phyloP scores from a whole-genome alignment of 495 filamentous ascomycete genomes.

The Trichoderma erinaceum region DNA sequence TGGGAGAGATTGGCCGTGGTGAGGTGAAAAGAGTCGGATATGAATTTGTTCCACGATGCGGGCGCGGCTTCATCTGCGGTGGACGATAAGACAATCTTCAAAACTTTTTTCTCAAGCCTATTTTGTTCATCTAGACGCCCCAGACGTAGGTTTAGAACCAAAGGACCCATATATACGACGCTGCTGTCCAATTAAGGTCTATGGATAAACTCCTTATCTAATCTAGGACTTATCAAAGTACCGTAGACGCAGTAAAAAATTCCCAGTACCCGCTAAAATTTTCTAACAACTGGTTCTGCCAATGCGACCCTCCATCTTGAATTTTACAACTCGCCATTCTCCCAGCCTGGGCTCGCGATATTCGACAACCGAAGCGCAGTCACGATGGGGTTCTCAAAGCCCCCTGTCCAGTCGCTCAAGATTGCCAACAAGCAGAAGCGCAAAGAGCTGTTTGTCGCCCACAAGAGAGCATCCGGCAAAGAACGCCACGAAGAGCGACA shows the following conservation, averaged over 20 bases:
- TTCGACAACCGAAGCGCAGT: conserved; percentile 4
- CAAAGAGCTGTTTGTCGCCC: conserved; percentile 64
- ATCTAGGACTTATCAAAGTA: not conserved
- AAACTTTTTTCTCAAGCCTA: not conserved
- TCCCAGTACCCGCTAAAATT: conserved; percentile 2
- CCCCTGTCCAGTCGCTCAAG: conserved; percentile 22
- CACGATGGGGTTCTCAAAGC: conserved; percentile 36
- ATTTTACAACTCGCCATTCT: not conserved
- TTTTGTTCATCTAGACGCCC: not conserved
- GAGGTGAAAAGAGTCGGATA: not conserved
- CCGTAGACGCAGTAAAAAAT: not conserved
- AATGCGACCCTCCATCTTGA: not conserved
- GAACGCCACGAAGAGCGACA: conserved; percentile 71
- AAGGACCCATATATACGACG: not conserved
- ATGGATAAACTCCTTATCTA: not conserved
- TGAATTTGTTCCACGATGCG: not conserved
- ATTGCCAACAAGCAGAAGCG: conserved; percentile 66
- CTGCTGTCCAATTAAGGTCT: not conserved
- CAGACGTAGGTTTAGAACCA: not conserved
- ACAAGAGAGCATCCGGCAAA: conserved; percentile 67
- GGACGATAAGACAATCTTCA: not conserved
- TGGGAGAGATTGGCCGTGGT: not conserved
- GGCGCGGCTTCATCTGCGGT: not conserved
- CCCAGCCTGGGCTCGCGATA: not conserved
- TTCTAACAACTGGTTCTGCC: not conserved